These are phyloP conservation scores for Citrus glauca DNA, from an alignment of 345 rosid genomes.

Conservation along the genomic window DNA sequence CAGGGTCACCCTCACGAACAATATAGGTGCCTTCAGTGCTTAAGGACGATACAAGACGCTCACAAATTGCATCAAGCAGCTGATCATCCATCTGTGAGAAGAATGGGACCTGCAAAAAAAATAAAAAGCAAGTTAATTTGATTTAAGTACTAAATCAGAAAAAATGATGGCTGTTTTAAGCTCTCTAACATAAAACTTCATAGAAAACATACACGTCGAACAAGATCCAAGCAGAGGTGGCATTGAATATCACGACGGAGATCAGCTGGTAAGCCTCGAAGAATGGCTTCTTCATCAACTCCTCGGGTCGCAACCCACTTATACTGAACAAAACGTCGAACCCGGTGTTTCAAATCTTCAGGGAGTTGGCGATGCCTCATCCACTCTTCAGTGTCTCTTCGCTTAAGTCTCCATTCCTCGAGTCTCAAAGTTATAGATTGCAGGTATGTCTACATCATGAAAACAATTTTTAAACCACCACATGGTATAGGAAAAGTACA, in stretches of 20 bases:
- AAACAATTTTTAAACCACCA: slow-evolving; percentile 12
- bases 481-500: not conserved
- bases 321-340: slow-evolving; percentile 70
- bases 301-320: slow-evolving; percentile 94
- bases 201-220: slow-evolving; percentile 62
- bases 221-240: slow-evolving; percentile 90
- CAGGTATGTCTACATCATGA: slow-evolving; percentile 61
- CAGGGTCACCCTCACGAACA: slow-evolving; percentile 94
- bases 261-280: slow-evolving; percentile 76
- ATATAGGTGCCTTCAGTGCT: slow-evolving; percentile 76
- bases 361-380: slow-evolving; percentile 95
- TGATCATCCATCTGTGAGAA: slow-evolving; percentile 98
- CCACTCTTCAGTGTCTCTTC: slow-evolving; percentile 95
- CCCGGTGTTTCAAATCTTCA: slow-evolving; percentile 61
- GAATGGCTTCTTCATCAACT: slow-evolving; percentile 79
- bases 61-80: slow-evolving; percentile 92
- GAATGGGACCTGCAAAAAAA: slow-evolving; percentile 66
- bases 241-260: slow-evolving; percentile 87
- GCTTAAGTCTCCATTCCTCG: slow-evolving; percentile 92
- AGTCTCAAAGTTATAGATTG: slow-evolving; percentile 84
- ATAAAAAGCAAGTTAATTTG: not conserved
- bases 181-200: not conserved
- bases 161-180: not conserved
- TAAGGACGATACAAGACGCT: slow-evolving; percentile 75
- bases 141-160: not conserved